Evolutionary conservation across 441 rosid genomes (phyloP), one percentile per base, ranked within the genome.

Genomic region (Corymbia calophylla): DNA sequence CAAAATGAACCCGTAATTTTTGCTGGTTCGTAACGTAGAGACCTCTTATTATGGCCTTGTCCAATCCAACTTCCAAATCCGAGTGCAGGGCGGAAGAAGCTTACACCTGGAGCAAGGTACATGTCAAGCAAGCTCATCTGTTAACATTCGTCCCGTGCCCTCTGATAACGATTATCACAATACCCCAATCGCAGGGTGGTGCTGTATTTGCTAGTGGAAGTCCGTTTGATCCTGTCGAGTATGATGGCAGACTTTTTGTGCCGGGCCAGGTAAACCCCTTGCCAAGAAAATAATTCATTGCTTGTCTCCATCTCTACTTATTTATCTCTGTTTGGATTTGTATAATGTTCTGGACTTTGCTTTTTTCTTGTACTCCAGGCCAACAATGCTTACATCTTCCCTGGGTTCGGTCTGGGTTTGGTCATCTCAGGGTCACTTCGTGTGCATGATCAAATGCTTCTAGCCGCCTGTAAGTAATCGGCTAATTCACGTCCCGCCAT

Each of bases 51-150:
- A 73, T 90, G 47, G 87, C 90, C 39, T 88, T 90, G n/a, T 90
- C 92, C 8, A 90, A 88, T 86, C 92, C 92, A 11, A 90, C 90
- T 11, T 87, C 92, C n/a, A 90, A 90, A 7, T 90, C 92, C 3
- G 90, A 90, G 77, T 90, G 92, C 88, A 90, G 88, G 14, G 91
- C 90, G 3, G 90, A 88, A 77, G 91, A 90, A 87, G 89, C 90
- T 54, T 90, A 90, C 47, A 70, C 81, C 27, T 90, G 92, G 92
- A 90, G 89, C 87, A 62, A 90, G 90, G 92, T 90, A 64, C 66
- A 70, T 18, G 48, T 3, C 19, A 35, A 70, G 44, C 19, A 35
- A 70, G 44, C 25, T 70, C 14, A 9, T 70, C 81, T 9, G 48
- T 2, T 35, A 70, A 70, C 8, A 35, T 70, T 70, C 27, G 35